phyloP scores from a whole-genome alignment of 2,329 filamentous ascomycete species.

The Fusarium sp. region DNA sequence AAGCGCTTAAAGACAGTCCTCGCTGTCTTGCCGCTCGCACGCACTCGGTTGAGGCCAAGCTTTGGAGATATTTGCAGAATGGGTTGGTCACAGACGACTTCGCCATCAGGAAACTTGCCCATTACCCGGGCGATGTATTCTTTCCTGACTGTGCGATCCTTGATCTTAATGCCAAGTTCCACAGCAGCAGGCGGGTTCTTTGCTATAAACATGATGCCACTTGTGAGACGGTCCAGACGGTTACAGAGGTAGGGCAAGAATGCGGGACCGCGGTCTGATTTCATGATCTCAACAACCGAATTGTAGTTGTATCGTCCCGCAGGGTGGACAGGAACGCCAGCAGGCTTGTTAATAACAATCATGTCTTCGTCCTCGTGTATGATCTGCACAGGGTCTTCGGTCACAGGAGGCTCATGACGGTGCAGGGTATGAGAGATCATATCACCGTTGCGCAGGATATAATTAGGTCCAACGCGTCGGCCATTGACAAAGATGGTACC shows the following conservation, averaged over 20 bases:
- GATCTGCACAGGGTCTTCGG: conserved; percentile 79
- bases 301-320: conserved; percentile 97
- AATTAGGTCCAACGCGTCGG: conserved; percentile 72
- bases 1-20: conserved; percentile 90
- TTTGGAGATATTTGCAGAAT: conserved; percentile 96
- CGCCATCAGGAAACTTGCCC: conserved; percentile 90
- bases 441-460: conserved; percentile 87
- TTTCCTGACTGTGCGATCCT: conserved; percentile 85
- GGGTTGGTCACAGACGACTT: conserved; percentile 91
- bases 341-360: conserved; percentile 96
- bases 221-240: conserved; percentile 91
- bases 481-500: conserved; percentile 86
- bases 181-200: conserved; percentile 87
- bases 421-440: conserved; percentile 93
- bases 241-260: conserved; percentile 81
- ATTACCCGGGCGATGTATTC: conserved; percentile 94
- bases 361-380: conserved; percentile 93
- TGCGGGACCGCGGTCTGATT: conserved; percentile 71
- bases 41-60: conserved; percentile 91
- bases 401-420: conserved; percentile 94
- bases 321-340: conserved; percentile 93
- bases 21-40: conserved; percentile 90
- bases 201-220: conserved; percentile 97
- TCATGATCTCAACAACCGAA: conserved; percentile 92
- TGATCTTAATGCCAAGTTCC: conserved; percentile 78